Evolutionary conservation across 129 eudicot genomes (phyloP).

Genomic region (Flaveria bidentis): DNA sequence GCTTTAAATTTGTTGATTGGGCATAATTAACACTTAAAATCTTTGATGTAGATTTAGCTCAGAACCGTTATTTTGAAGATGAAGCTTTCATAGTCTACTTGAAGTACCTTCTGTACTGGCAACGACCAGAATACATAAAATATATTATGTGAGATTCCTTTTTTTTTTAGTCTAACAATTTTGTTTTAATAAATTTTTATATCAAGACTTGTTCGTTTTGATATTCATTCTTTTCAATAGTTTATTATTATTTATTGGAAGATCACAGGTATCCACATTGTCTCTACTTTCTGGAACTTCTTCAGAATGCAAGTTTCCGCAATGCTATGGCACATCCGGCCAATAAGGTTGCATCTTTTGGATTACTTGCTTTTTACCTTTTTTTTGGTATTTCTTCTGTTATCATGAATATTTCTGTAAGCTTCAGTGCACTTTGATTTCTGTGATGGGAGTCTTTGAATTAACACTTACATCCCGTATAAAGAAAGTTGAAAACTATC

Average conservation of each 20-base stretch:
- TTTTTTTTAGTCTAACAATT: slow-evolving; percentile 13
- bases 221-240: not conserved
- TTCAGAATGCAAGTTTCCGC: slow-evolving; percentile 82
- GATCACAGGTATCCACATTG: slow-evolving; percentile 84
- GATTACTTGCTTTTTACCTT: not conserved
- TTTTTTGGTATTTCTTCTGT: not conserved
- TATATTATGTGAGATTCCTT: slow-evolving; percentile 65
- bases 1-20: slow-evolving; percentile 6
- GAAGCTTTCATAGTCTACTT: slow-evolving; percentile 95
- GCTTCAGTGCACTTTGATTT: slow-evolving; percentile 3
- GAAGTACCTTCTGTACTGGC: slow-evolving; percentile 98
- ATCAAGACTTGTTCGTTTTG: not conserved
- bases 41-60: slow-evolving; percentile 76
- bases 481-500: not conserved
- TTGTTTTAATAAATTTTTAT: not conserved
- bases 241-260: not conserved
- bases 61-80: slow-evolving; percentile 93
- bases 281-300: slow-evolving; percentile 93
- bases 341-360: slow-evolving; percentile 60
- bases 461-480: not conserved
- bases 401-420: slow-evolving; percentile 4
- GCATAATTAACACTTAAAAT: not conserved
- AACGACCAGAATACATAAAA: slow-evolving; percentile 81
- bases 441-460: not conserved
- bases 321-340: slow-evolving; percentile 98